Conservation (phyloP, 176 grass and related monocot species). For the Oryza brachyantha region DNA sequence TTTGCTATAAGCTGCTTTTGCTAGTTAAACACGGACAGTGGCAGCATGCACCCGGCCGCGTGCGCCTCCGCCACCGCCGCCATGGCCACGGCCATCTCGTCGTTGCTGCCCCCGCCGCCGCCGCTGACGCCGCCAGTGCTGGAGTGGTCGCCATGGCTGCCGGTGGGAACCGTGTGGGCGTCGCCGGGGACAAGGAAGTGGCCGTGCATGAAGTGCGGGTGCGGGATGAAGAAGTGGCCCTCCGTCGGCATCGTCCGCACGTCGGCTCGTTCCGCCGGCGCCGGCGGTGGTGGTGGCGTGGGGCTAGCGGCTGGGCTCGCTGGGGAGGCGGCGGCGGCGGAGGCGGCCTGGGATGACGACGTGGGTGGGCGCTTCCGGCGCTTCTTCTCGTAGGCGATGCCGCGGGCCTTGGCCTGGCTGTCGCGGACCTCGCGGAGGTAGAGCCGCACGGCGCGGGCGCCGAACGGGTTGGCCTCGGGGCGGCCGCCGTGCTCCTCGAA, state of each 20-base stretch:
- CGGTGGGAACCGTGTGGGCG: not conserved
- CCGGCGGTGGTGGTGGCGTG: not conserved
- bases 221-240: slow-evolving; percentile 45
- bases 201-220: slow-evolving; percentile 49
- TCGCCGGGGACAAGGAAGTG: slow-evolving; percentile 31
- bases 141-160: not conserved
- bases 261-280: not conserved
- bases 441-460: slow-evolving; percentile 59
- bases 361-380: slow-evolving; percentile 43
- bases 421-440: slow-evolving; percentile 73
- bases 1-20: not conserved
- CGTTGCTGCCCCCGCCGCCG: not conserved
- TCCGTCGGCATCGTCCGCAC: not conserved
- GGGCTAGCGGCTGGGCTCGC: not conserved
- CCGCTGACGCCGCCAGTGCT: too few species aligned
- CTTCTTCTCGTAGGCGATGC: slow-evolving; percentile 72
- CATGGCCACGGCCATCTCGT: slow-evolving; percentile 46
- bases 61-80: slow-evolving; percentile 51
- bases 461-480: slow-evolving; percentile 73
- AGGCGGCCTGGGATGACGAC: slow-evolving; percentile 8
- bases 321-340: not conserved
- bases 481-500: slow-evolving; percentile 78
- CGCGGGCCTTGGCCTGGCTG: slow-evolving; percentile 53
- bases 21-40: slow-evolving; percentile 59
- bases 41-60: slow-evolving; percentile 54